phyloP scores from a whole-genome alignment of 495 filamentous ascomycete genomes.

The Cudoniella acicularis region DNA sequence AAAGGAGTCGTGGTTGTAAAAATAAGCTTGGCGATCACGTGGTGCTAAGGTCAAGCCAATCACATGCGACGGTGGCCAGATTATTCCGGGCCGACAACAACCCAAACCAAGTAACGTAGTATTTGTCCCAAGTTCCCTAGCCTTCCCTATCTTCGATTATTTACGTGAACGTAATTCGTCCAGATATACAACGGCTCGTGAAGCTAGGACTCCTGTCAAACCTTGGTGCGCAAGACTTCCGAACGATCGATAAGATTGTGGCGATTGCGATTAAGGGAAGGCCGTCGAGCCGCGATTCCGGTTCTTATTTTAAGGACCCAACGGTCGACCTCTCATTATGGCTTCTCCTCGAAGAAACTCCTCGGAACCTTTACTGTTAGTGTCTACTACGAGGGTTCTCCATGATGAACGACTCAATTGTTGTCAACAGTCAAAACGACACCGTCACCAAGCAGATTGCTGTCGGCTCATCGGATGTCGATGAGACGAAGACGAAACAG shows the following conservation, averaged over 20 bases:
- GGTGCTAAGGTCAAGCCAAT: background rate
- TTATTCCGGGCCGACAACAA: background rate
- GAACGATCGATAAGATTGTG: background rate
- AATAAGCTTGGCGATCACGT: background rate
- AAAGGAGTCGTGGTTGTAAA: background rate
- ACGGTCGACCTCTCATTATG: background rate
- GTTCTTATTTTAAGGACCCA: background rate
- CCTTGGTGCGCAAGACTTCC: background rate
- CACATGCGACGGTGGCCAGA: background rate
- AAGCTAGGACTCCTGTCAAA: background rate
- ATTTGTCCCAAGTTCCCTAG: background rate
- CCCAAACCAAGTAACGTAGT: background rate
- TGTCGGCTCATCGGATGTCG: background rate
- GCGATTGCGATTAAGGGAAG: background rate
- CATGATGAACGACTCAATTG: conserved; percentile 1
- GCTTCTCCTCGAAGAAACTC: background rate
- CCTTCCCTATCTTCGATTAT: background rate
- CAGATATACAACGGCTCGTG: background rate
- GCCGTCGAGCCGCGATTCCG: background rate
- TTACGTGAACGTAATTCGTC: background rate
- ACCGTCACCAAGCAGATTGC: background rate
- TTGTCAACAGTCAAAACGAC: background rate
- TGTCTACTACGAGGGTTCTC: background rate
- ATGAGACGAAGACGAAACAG: conserved; percentile 24
- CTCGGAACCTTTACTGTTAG: background rate